These are phyloP conservation scores for Talaromyces adpressus DNA, from an alignment of 495 filamentous ascomycete genomes.

Conservation along the genomic window DNA sequence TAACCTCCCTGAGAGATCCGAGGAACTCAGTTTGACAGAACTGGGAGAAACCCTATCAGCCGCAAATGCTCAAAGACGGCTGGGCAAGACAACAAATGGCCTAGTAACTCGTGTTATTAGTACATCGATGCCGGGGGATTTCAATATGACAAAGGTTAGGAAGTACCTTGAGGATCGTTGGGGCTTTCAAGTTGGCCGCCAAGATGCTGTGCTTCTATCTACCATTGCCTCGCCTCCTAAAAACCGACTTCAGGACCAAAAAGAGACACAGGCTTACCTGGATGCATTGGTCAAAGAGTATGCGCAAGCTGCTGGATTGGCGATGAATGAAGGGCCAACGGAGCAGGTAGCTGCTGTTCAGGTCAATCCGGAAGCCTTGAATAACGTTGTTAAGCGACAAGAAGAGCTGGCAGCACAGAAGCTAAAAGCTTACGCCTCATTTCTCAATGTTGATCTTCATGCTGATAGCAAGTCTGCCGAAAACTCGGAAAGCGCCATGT, in stretches of 20 bases:
- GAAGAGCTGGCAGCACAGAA: conserved; percentile 35
- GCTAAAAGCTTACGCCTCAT: neutral
- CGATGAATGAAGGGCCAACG: conserved; percentile 80
- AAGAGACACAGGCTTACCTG: conserved; percentile 84
- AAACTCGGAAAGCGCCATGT: conserved; percentile 53
- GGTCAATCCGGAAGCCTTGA: conserved; percentile 85
- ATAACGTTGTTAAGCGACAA: conserved; percentile 73
- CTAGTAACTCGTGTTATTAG: conserved; percentile 31
- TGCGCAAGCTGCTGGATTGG: neutral
- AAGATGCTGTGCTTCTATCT: conserved; percentile 83
- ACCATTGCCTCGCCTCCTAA: conserved; percentile 89
- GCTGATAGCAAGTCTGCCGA: neutral
- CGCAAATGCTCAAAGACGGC: neutral
- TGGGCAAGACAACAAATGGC: neutral
- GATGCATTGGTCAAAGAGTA: conserved; percentile 58
- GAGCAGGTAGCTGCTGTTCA: conserved; percentile 96
- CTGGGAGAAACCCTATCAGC: neutral
- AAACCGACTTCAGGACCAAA: conserved; percentile 76
- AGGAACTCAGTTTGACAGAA: neutral
- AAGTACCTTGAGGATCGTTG: conserved; percentile 92
- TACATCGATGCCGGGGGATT: conserved; percentile 98
- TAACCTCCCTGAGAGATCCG: neutral
- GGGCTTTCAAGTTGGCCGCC: conserved; percentile 79
- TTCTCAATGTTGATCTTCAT: neutral
- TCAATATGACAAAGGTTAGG: conserved; percentile 89